Base-by-base conservation (phyloP, 768 basidiomycete species). In the Pulveroboletus sp. region DNA sequence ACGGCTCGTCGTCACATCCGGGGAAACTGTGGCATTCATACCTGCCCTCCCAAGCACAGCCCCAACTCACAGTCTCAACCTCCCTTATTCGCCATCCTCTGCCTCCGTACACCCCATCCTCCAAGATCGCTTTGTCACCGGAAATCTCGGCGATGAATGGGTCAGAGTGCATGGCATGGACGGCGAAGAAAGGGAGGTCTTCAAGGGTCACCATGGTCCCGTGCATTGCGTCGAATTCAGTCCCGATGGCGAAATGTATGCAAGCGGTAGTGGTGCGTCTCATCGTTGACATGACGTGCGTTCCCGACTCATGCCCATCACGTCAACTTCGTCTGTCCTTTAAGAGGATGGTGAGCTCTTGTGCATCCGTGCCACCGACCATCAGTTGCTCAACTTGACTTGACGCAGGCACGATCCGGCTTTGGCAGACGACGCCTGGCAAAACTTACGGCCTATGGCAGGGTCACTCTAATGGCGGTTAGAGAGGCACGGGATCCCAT, bases 181-280 rank as follows among this genome's bases (percentile, higher is more conserved):
- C 27, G 97, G 95, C 2, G 84, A 87, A 66, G 94, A 99, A 72
- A 72, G 80, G 54, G 95, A 97, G 49, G 80, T 97, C 25, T 77
- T 94, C 49, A 95, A 97, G 68, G 95, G 95, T 5, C 97, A 98
- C 62, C 97, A 98, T 64, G 97, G 95, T 20, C 94, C 95, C 17
- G 94, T 98, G 16, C 93, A 95, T 60, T 91, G 90, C 46, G 87
- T 95, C 40, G 87, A 90, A 60, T 95, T 86, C 68, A 91, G 88
- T 63, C 95, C 95, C 1, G 95, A 98, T 65, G 95, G 95, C 20
- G 97, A 98, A 74, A 81, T 97, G 76, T 98, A 91, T 66, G 95
- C 95, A 31, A 94, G 90, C 61, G 97, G 95, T 43, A 94, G 91
- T 60, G 95, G 95, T 86, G 67, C 74, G 90, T 81, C 20, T 45